Percentiles rank a stretch among this genome's conserved stretches.
These are phyloP conservation scores for Naganishia onofrii DNA, from an alignment of 768 basidiomycete species.

Conservation along the genomic window DNA sequence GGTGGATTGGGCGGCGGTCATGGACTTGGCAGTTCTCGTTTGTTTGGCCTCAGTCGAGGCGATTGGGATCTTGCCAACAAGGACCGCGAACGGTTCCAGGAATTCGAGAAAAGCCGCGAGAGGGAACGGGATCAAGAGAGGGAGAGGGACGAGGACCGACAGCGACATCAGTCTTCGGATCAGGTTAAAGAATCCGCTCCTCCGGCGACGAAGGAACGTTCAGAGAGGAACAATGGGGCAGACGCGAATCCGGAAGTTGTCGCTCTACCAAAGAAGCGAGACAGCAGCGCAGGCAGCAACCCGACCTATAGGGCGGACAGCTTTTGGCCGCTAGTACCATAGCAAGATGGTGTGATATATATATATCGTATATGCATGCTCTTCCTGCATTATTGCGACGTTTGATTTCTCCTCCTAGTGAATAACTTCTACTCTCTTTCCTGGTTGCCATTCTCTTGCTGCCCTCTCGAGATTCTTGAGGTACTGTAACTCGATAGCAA, in stretches of 20 bases:
- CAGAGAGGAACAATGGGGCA: slow-evolving; percentile 28
- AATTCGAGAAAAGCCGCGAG: slow-evolving; percentile 3
- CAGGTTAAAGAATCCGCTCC: background rate
- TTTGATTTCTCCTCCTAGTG: slow-evolving; percentile 25
- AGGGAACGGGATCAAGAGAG: slow-evolving; percentile 33
- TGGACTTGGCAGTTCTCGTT: too few species aligned
- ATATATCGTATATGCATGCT: background rate
- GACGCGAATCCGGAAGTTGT: slow-evolving; percentile 28
- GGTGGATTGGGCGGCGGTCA: slow-evolving; percentile 30
- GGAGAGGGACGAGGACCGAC: slow-evolving; percentile 38
- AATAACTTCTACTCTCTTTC: slow-evolving; percentile 33
- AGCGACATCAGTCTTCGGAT: slow-evolving; percentile 21
- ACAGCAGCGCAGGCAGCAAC: background rate
- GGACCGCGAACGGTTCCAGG: slow-evolving; percentile 12
- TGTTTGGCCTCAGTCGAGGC: background rate
- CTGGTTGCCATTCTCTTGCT: slow-evolving; percentile 50
- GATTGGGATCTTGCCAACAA: slow-evolving; percentile 19
- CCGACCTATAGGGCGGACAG: slow-evolving; percentile 11
- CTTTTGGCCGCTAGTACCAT: slow-evolving; percentile 18
- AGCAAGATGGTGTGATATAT: background rate
- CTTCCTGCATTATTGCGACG: background rate
- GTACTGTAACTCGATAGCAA: slow-evolving; percentile 71
- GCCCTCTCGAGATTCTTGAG: slow-evolving; percentile 55
- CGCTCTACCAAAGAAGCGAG: slow-evolving; percentile 1
- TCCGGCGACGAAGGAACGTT: background rate